Base-by-base conservation (phyloP, 1,284 basidiomycete species). In the Phellopilus nigrolimitatus region DNA sequence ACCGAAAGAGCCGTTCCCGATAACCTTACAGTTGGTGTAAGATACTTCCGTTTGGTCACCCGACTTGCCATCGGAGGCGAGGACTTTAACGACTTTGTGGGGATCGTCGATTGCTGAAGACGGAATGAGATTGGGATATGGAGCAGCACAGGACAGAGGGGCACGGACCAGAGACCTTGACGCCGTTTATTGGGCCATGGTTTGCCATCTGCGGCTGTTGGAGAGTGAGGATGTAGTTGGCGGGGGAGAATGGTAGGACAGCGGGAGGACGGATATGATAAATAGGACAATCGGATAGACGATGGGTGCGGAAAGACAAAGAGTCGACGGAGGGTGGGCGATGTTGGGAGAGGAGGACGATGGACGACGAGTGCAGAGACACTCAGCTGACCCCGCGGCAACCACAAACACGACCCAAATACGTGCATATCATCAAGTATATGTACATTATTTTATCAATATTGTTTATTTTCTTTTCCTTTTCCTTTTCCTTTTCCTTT, bases 1-100 rank as follows among this genome's bases (percentile, higher is more conserved):
- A 62, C 97, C 97, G 65, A 99, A 99, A 55, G 91, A 95, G 68
- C 95, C 97, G 67, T 99, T 99, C 55, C 97, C 95, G 66, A 95
- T 91, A 65, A 99, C 91, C 72, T 97, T 98, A 80, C 91, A 97
- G 71, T 91, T 94, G 62, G 91, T 97, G 75, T 99, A 99, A 44
- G 85, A 82, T 64, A 99, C 84, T 62, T 95, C 89, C 64, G 81
- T 80, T 59, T 89, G 86, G 53, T 91, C 88, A 62, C 91, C 94
- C 3, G 88, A 77, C 80, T 94, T 97, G 71, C 97, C 95, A 65
- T 97, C 91, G 57, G 88, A 91, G 57, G 95, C 95, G 63, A 90
- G 78, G 62, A 99, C 95, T 68, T 91, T 93, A 72, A 97, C 87
- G 62, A 97, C 79, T 72, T 93, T 92, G 72, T 88, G 83, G 22